These are phyloP conservation scores for Laburnicola sp. DNA, from an alignment of 2,329 filamentous ascomycete species.

Conservation along the genomic window DNA sequence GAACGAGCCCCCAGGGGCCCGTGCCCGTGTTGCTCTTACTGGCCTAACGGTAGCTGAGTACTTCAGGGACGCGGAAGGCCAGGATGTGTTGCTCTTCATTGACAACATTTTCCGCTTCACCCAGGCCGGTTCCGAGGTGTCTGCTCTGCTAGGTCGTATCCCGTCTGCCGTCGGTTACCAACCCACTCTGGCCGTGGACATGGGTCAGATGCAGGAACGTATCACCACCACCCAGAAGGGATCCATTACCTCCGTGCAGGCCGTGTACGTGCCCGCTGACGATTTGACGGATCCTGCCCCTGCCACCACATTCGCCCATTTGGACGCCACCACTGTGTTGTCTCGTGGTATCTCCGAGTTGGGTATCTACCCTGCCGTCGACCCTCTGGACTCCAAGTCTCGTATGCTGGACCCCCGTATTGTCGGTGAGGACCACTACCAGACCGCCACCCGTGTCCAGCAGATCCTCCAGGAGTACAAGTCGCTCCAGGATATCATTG, in stretches of 20 bases:
- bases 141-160: conserved; percentile 98
- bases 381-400: conserved; percentile 98
- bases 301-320: conserved; percentile 98
- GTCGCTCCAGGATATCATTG: conserved; percentile 99
- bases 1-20: conserved; percentile 99
- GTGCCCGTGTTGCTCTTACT: conserved; percentile 99
- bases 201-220: conserved; percentile 81
- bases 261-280: conserved; percentile 99
- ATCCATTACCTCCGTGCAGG: conserved; percentile 99
- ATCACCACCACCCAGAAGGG: conserved; percentile 99
- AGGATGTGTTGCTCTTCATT: conserved; percentile 99
- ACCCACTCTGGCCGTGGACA: conserved; percentile 41
- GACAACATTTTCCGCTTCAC: conserved; percentile 99
- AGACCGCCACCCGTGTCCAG: conserved; percentile 91
- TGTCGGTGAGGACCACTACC: conserved; percentile 97
- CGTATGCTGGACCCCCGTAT: conserved; percentile 99
- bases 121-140: conserved; percentile 99
- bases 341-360: conserved; percentile 99
- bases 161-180: conserved; percentile 99
- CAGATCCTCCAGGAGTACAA: conserved; percentile 99
- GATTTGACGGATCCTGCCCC: conserved; percentile 99
- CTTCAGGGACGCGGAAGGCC: conserved; percentile 78
- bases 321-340: conserved; percentile 99
- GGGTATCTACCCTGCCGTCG: conserved; percentile 99
- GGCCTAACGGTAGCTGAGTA: conserved; percentile 60